A percentile compares a stretch with the other conserved stretches of the same genome.
Evolutionary conservation across 169 alveolate genomes (phyloP).

Genomic region (Fabrea salina): DNA sequence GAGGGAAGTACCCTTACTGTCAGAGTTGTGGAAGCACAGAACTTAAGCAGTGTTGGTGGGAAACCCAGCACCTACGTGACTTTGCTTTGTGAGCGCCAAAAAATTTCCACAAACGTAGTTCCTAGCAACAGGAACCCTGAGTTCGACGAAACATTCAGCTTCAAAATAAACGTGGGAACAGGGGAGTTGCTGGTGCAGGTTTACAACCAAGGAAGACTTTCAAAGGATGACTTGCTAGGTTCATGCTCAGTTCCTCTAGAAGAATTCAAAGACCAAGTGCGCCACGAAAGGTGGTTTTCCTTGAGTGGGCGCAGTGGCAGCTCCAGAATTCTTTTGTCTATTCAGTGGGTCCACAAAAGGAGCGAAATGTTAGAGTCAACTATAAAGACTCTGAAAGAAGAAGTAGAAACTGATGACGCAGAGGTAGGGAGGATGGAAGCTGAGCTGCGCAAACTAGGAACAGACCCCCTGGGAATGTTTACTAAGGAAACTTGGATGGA

Average conservation of each 20-base stretch:
- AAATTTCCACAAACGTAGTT: slow-evolving; percentile 34
- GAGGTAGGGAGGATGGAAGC: neutral
- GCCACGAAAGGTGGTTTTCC: neutral
- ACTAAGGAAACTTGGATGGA: slow-evolving; percentile 19
- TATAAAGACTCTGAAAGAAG: neutral
- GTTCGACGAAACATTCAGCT: slow-evolving; percentile 57
- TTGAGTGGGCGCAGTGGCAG: neutral
- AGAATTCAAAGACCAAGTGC: slow-evolving; percentile 12
- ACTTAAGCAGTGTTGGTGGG: slow-evolving; percentile 37
- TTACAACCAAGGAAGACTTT: neutral
- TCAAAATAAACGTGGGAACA: slow-evolving; percentile 33
- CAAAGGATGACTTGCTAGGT: slow-evolving; percentile 25
- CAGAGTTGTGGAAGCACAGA: slow-evolving; percentile 53
- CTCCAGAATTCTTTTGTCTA: neutral
- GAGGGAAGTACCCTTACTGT: slow-evolving; percentile 46
- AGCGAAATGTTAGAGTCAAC: neutral
- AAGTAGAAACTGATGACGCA: neutral
- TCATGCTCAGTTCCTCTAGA: neutral
- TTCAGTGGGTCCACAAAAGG: slow-evolving; percentile 13
- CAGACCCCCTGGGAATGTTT: slow-evolving; percentile 26
- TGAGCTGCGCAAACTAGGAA: slow-evolving; percentile 10
- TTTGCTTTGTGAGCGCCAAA: slow-evolving; percentile 41
- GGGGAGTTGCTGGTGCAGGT: slow-evolving; percentile 46
- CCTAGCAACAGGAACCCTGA: slow-evolving; percentile 41
- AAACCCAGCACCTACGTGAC: slow-evolving; percentile 46